Conservation (phyloP, 495 filamentous ascomycete genomes). For the Lophiotrema nucula region DNA sequence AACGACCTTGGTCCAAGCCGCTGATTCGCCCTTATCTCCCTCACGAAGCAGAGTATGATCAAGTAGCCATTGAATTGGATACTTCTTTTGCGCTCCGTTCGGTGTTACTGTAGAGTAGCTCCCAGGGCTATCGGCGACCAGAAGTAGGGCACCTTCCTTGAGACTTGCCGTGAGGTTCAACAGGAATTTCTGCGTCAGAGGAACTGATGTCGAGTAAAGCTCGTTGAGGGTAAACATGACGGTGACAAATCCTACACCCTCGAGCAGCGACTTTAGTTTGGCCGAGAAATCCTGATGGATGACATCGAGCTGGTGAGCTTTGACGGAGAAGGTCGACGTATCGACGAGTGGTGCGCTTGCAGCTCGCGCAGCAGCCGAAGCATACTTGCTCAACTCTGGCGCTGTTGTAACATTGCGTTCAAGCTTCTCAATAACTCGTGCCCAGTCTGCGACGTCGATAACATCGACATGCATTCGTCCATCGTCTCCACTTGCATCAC, state of each 20-base stretch:
- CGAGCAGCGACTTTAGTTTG: conserved; percentile 44
- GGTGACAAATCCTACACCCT: conserved; percentile 60
- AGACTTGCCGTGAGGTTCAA: conserved; percentile 59
- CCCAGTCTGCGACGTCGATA: conserved; percentile 82
- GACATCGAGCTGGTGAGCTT: conserved; percentile 63
- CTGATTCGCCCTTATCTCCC: conserved; percentile 17
- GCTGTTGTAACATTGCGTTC: conserved; percentile 46
- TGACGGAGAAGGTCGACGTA: conserved; percentile 11
- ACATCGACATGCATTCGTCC: conserved; percentile 55
- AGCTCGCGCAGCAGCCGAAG: conserved; percentile 52
- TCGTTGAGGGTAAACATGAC: conserved; percentile 97
- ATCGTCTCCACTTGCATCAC: background rate
- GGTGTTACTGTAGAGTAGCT: conserved; percentile 80
- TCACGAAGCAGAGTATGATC: conserved; percentile 69
- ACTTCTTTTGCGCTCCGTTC: conserved; percentile 59
- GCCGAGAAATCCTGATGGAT: conserved; percentile 50
- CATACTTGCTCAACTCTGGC: conserved; percentile 53
- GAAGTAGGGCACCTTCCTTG: conserved; percentile 60
- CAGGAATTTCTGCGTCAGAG: conserved; percentile 72
- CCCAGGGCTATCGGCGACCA: conserved; percentile 91
- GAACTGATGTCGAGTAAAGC: conserved; percentile 74
- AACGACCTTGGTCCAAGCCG: conserved; percentile 66
- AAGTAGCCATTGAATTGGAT: conserved; percentile 91
- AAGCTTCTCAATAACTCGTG: conserved; percentile 56
- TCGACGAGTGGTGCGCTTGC: conserved; percentile 47